These are phyloP conservation scores for Neofusicoccum ribis DNA, from an alignment of 2,329 filamentous ascomycete species.

Conservation along the genomic window DNA sequence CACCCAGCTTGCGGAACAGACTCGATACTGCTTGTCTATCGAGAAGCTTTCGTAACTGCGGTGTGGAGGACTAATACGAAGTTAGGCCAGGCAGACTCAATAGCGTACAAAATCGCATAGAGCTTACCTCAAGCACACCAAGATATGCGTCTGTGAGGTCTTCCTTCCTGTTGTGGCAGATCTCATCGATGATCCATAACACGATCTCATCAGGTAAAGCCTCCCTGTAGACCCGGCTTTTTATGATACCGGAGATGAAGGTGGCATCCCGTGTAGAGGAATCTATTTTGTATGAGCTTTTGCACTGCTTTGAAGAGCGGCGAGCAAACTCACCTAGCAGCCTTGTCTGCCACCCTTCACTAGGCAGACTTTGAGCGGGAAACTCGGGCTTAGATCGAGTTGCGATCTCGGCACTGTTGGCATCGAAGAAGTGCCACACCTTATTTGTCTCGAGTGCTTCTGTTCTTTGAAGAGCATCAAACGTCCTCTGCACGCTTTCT, in stretches of 20 bases:
- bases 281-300: not conserved
- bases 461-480: slow-evolving; percentile 52
- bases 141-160: slow-evolving; percentile 39
- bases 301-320: not conserved
- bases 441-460: slow-evolving; percentile 57
- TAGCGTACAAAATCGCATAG: not conserved
- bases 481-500: not conserved
- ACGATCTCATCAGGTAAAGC: slow-evolving; percentile 41
- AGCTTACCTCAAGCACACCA: slow-evolving; percentile 31
- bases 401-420: not conserved
- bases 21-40: not conserved
- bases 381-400: slow-evolving; percentile 18
- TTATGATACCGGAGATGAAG: slow-evolving; percentile 44
- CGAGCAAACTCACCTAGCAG: not conserved
- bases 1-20: slow-evolving; percentile 11
- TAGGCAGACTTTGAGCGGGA: slow-evolving; percentile 29
- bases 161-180: slow-evolving; percentile 30
- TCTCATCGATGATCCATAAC: slow-evolving; percentile 45
- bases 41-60: slow-evolving; percentile 12
- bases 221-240: slow-evolving; percentile 38
- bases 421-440: slow-evolving; percentile 57
- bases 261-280: slow-evolving; percentile 36
- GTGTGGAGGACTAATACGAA: not conserved
- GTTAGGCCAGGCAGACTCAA: not conserved
- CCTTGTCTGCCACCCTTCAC: not conserved